Evolutionary conservation across 805 yeast genomes (phyloP), one percentile per base, ranked within the genome.

Genomic region (Saturnispora saitoi): DNA sequence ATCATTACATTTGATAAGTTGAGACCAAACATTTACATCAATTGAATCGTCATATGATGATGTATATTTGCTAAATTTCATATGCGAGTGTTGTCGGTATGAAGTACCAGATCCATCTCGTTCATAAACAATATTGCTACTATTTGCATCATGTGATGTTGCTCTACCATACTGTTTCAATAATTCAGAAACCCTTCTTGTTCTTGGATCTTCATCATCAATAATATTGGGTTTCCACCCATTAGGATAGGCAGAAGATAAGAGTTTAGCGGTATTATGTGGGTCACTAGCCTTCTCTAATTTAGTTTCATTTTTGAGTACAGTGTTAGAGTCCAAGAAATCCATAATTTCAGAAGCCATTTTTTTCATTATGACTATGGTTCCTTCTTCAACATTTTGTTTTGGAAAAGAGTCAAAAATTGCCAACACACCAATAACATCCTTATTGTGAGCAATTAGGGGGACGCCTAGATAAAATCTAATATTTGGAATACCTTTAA

Each of bases 401-500:
- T 73, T 69, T 24, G 28, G 28, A 9, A 24, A 24, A 6, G 28
- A 9, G 28, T 24, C 28, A 24, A 24, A 24, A 24, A 24, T 24
- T 6, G 28, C 28, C 28, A 24, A 24, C 3, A 24, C 28, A 24
- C 28, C 28, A 6, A 24, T 11, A 0, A 68, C 68, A 12, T 69
- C 67, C 4, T 71, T 73, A 9, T 68, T 58, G 12, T 59, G 49
- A 0, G 72, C 62, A 15, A 59, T 38, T 34, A 83, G 56, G 0
- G 87, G 86, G 4, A 80, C 85, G 0, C 85, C 86, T 32, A 80
- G 74, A 59, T 83, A 85, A 57, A 81, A 81, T 48, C 64, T 70
- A 45, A 84, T 75, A 49, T 66, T 64, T 0, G 91, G 89, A 0
- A 71, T 67, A 0, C 81, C 80, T 19, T 70, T 74, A 1, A 85